Conservation (phyloP, 192 early-diverging fungal species). For the Gryganskiella cystojenkinii region DNA sequence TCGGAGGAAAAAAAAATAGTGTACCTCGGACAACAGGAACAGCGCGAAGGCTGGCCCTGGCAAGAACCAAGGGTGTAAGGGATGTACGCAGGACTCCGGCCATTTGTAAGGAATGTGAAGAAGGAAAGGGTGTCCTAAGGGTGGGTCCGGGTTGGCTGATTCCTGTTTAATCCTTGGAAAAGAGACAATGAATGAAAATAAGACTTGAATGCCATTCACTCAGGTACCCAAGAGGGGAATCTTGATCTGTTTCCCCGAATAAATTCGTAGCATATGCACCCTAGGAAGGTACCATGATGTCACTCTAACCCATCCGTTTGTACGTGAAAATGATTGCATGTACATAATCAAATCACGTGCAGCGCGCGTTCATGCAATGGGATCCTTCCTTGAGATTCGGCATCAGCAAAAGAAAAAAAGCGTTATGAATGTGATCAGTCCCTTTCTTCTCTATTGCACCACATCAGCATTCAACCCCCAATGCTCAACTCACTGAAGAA, state of each 20-base stretch:
- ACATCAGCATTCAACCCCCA: not conserved
- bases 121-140: not conserved
- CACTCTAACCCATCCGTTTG: no score
- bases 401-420: no score
- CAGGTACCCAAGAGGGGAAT: no score
- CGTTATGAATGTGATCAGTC: no score
- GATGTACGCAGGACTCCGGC: conserved; percentile 45
- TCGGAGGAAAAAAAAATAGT: not conserved
- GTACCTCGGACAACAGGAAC: conserved; percentile 33
- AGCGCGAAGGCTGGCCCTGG: conserved; percentile 37
- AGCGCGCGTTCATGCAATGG: not conserved
- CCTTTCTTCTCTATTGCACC: no score
- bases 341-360: not conserved
- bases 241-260: not conserved
- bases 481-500: conserved; percentile 47
- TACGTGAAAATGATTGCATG: no score
- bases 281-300: conserved; percentile 13
- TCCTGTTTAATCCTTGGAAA: not conserved
- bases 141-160: no score
- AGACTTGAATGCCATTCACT: not conserved
- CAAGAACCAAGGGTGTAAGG: conserved; percentile 25
- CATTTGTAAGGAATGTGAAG: conserved; percentile 14
- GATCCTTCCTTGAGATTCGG: no score
- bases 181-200: not conserved
- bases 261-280: not conserved